Evolutionary conservation across 768 basidiomycete genomes (phyloP).

Genomic region (Boletus sp.): DNA sequence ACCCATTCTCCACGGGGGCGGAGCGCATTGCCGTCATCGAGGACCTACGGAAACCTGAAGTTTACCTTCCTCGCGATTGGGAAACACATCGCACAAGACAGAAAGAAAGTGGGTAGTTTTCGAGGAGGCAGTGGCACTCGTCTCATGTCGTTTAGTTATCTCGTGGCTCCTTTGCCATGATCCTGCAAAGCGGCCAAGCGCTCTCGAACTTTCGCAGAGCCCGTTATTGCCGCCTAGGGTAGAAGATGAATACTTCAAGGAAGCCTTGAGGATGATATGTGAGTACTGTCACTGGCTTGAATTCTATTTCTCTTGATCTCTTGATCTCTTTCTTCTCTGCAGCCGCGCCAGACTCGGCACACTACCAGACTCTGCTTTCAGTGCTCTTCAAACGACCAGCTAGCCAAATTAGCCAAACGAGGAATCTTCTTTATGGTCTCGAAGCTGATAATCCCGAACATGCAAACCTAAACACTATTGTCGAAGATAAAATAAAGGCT

Average conservation of each 20-base stretch:
- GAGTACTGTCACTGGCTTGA: constrained; percentile 17
- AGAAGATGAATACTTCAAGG: constrained; percentile 85
- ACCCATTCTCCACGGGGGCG: constrained; percentile 71
- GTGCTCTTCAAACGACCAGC: constrained; percentile 75
- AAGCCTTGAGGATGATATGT: constrained; percentile 75
- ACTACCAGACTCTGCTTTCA: constrained; percentile 73
- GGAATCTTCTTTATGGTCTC: constrained; percentile 71
- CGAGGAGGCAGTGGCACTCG: neutral
- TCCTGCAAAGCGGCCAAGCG: constrained; percentile 71
- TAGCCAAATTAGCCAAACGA: constrained; percentile 56
- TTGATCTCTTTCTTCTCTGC: neutral
- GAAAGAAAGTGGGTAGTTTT: constrained; percentile 57
- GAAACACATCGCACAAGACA: constrained; percentile 56
- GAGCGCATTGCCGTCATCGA: constrained; percentile 85
- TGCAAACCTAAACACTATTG: constrained; percentile 65
- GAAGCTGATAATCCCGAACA: constrained; percentile 68
- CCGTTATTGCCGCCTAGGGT: constrained; percentile 69
- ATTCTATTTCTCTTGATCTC: neutral
- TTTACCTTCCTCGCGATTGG: constrained; percentile 80
- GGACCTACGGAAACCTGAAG: constrained; percentile 64
- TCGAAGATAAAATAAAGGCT: constrained; percentile 69
- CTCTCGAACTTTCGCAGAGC: constrained; percentile 80
- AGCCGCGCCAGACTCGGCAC: constrained; percentile 80
- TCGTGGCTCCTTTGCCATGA: constrained; percentile 79
- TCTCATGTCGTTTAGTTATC: constrained; percentile 53